phyloP scores from a whole-genome alignment of 148 eudicot species.

The Silene uniflora region DNA sequence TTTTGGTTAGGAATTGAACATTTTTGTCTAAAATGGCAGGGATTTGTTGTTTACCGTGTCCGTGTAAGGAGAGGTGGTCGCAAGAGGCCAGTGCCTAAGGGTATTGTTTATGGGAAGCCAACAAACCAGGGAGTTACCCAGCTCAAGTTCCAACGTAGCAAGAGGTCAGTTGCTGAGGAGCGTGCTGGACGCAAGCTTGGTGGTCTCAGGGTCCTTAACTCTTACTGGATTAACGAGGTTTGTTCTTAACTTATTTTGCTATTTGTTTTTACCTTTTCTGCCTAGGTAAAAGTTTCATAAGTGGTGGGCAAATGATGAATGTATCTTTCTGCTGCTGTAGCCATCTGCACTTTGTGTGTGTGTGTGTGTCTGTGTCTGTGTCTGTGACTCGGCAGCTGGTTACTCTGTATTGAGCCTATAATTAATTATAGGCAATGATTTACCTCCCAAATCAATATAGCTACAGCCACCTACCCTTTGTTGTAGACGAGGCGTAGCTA shows the following conservation, averaged over 20 bases:
- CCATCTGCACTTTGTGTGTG: background rate
- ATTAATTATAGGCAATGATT: background rate
- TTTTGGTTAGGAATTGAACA: background rate
- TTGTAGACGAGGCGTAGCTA: conserved; percentile 23
- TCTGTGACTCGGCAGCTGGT: background rate
- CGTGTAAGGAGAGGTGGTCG: conserved; percentile 56
- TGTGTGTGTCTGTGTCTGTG: no score
- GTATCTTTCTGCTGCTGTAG: background rate
- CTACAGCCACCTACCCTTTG: conserved; percentile 17
- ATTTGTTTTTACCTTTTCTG: background rate
- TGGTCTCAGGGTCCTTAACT: conserved; percentile 55
- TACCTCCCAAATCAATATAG: background rate
- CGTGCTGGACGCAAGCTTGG: conserved; percentile 56
- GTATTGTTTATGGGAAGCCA: conserved; percentile 58
- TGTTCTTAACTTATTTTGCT: background rate
- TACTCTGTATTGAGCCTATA: conserved; percentile 6
- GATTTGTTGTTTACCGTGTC: conserved; percentile 43
- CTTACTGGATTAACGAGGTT: conserved; percentile 63
- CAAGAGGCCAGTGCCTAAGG: conserved; percentile 62
- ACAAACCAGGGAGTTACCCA: conserved; percentile 66
- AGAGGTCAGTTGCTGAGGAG: conserved; percentile 58
- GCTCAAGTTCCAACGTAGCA: conserved; percentile 54
- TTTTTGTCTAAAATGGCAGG: conserved; percentile 21
- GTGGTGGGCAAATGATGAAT: conserved; percentile 26
- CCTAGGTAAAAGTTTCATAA: background rate